These are phyloP conservation scores for Suillus tomentosus DNA, from an alignment of 768 basidiomycete species.

Conservation along the genomic window DNA sequence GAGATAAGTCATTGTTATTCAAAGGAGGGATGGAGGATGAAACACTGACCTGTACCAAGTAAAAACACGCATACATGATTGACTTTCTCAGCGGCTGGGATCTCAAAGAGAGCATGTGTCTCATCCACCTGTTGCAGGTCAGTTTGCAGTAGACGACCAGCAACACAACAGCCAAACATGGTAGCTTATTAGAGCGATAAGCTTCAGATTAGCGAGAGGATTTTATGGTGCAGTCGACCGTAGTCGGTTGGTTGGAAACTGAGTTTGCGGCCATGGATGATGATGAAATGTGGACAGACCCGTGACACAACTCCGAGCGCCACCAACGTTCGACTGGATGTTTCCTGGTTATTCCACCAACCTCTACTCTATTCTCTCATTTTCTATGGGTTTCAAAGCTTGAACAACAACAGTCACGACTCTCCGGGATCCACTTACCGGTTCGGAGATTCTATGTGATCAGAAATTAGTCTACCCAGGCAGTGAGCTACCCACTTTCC, in stretches of 20 bases:
- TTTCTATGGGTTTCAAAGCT: not conserved
- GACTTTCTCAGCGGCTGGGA: conserved; percentile 68
- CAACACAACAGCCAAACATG: conserved; percentile 83
- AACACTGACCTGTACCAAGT: conserved; percentile 65
- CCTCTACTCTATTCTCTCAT: not conserved
- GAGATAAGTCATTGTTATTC: conserved; percentile 61
- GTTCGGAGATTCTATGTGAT: not conserved
- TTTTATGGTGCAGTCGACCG: not conserved
- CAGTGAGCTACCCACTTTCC: not conserved
- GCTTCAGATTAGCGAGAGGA: not conserved
- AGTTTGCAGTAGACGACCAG: conserved; percentile 77
- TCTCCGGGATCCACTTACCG: not conserved
- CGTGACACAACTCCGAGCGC: not conserved
- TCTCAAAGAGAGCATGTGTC: conserved; percentile 79
- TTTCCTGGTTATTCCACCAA: not conserved
- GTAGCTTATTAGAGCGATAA: not conserved
- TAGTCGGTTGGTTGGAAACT: not conserved
- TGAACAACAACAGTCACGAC: not conserved
- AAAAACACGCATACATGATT: conserved; percentile 89
- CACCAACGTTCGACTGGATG: not conserved
- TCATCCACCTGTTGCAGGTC: conserved; percentile 81
- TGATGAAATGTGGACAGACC: conserved; percentile 10
- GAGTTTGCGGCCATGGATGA: not conserved
- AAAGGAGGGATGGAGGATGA: not conserved
- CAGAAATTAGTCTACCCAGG: not conserved